Percentiles rank a stretch among this genome's conserved stretches.
Conservation (phyloP, 2,329 filamentous ascomycete genomes). For the Sclerotinia sclerotiorum region DNA sequence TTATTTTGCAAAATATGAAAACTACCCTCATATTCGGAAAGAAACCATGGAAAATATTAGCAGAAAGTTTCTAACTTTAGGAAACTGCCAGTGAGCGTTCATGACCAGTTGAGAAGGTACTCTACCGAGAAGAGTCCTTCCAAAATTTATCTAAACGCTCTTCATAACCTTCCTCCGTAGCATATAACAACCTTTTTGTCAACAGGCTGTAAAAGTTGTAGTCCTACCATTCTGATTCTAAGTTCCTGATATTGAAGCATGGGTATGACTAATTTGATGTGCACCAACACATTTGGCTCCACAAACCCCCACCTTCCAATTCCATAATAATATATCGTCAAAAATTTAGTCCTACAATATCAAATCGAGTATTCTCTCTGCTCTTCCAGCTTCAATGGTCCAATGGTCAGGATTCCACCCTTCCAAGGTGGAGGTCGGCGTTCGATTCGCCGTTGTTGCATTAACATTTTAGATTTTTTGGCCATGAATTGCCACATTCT, state of each 20-base stretch:
- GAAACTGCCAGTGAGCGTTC: not conserved
- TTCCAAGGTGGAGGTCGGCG: constrained; percentile 20
- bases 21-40: not conserved
- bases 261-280: not conserved
- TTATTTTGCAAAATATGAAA: not conserved
- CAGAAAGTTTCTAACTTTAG: not conserved
- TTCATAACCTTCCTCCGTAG: accelerated
- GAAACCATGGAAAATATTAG: not conserved
- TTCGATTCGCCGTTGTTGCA: constrained; percentile 19
- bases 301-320: not conserved
- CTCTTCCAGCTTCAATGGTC: not conserved
- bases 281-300: not conserved
- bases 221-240: not conserved
- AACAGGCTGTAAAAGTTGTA: too few relatives aligned
- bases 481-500: not conserved
- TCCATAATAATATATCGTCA: not conserved
- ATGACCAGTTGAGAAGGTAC: not conserved
- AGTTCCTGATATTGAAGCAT: not conserved
- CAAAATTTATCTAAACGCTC: not conserved
- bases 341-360: accelerated
- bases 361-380: not conserved
- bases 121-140: not conserved
- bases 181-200: not conserved
- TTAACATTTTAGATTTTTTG: not conserved
- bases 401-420: constrained; percentile 19